Base-by-base conservation (phyloP, 2,329 filamentous ascomycete species). In the Raffaelea deltoideospora region DNA sequence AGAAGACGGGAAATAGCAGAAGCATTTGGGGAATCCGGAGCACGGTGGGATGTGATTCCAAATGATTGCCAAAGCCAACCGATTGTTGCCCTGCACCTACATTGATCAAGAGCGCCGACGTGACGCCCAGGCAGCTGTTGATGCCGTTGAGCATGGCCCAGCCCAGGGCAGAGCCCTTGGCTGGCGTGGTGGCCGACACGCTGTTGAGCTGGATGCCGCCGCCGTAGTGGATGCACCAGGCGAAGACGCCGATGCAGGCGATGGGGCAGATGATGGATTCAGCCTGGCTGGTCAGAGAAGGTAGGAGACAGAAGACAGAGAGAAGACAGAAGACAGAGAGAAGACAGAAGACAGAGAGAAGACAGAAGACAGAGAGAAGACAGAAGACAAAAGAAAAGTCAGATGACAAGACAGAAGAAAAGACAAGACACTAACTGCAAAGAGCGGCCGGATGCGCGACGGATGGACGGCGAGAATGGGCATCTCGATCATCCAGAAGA, bases 401-500 rank as follows among this genome's bases (percentile, higher is more conserved):
- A n/a, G n/a, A n/a, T 36, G 19, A 14, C 14, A 22, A 10, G 6
- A 24, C n/a, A n/a, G n/a, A n/a, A n/a, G n/a, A n/a, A n/a, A n/a
- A n/a, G n/a, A n/a, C n/a, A n/a, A n/a, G n/a, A 37, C 20, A 31
- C 38, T 22, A 22, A 37, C 28, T 0, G 43, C 44, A 17, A 48
- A 41, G 5, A 58, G 51, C 5, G 55, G 51, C 5, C 55, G 53
- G 10, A 59, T 41, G 27, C 56, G 54, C 37, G 61, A 59, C 9
- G 62, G 61, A 13, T 60, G 52, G 40, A 63, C 54, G 28, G 57
- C 51, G 17, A 54, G 54, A 43, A 65, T 60, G 4, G 59, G 52
- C 28, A 59, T 38, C 38, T 57, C 53, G 31, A 55, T 38, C 23
- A 54, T 42, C 55, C 55, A 59, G 35, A 51, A 53, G 14, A 58